phyloP scores from a whole-genome alignment of 306 rosid species.

The Cicer cuneatum region DNA sequence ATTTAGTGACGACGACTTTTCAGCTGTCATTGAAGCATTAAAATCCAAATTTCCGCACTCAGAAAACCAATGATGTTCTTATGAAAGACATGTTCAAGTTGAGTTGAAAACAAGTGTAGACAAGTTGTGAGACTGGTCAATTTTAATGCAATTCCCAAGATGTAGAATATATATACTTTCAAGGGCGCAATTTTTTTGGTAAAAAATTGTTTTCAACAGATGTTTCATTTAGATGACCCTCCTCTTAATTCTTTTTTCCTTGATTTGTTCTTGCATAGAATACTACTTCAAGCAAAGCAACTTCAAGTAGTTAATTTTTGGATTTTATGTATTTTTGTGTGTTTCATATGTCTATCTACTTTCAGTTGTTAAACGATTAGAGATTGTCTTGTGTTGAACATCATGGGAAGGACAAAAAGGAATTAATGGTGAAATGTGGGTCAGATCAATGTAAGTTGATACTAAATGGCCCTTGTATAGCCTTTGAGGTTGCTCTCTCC shows the following conservation, averaged over 20 bases:
- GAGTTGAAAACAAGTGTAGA: conserved; percentile 2
- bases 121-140: conserved; percentile 14
- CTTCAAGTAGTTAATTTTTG: background rate
- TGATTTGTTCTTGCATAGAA: background rate
- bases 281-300: background rate
- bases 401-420: no score
- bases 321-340: background rate
- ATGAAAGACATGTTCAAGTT: background rate
- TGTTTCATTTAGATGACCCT: background rate
- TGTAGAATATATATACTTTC: conserved; percentile 22
- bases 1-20: conserved; percentile 86
- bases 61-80: conserved; percentile 36
- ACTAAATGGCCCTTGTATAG: no score
- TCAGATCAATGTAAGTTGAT: no score
- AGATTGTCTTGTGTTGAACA: no score
- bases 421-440: no score
- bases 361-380: background rate
- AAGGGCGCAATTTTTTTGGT: background rate
- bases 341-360: background rate
- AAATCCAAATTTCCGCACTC: conserved; percentile 66
- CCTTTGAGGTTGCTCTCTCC: no score
- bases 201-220: background rate
- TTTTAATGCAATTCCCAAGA: conserved; percentile 22
- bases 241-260: background rate
- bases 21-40: conserved; percentile 93